phyloP scores from a whole-genome alignment of 2,329 filamentous ascomycete species.

The Beauveria brongniartii region DNA sequence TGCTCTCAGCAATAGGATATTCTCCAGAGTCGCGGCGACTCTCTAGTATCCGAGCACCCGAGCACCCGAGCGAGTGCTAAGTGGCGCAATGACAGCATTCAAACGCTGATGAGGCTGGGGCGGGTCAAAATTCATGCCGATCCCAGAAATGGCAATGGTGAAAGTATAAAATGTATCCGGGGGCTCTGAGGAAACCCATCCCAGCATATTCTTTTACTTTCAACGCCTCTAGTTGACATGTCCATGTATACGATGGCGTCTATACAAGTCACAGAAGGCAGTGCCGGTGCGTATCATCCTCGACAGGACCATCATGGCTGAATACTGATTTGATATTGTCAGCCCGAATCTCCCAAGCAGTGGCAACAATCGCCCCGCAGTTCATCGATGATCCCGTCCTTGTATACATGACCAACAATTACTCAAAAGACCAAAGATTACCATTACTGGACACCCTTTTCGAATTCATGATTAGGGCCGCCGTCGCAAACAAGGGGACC shows the following conservation, averaged over 20 bases:
- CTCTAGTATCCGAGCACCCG: no score
- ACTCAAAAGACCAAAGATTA: not conserved
- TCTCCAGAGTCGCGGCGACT: no score
- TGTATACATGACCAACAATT: not conserved
- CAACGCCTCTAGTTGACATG: not conserved
- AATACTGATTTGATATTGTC: not conserved
- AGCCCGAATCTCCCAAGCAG: not conserved
- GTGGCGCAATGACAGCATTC: not conserved
- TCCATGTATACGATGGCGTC: not conserved
- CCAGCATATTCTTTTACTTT: not conserved
- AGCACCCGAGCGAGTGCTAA: not conserved
- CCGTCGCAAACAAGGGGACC: not conserved
- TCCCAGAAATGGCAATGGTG: not conserved
- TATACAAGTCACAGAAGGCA: not conserved
- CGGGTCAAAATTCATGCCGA: not conserved
- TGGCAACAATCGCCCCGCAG: slow-evolving; percentile 18
- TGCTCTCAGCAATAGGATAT: no score
- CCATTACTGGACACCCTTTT: not conserved
- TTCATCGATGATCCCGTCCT: slow-evolving; percentile 6
- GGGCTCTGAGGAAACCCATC: not conserved
- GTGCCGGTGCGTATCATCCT: not conserved
- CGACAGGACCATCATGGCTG: not conserved
- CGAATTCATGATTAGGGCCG: not conserved
- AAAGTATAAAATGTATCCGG: not conserved
- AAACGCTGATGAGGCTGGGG: not conserved